Percentiles rank a stretch among this genome's conserved stretches.
Conservation (phyloP, 805 yeast species). For the Cyberlindnera mississippiensis region DNA sequence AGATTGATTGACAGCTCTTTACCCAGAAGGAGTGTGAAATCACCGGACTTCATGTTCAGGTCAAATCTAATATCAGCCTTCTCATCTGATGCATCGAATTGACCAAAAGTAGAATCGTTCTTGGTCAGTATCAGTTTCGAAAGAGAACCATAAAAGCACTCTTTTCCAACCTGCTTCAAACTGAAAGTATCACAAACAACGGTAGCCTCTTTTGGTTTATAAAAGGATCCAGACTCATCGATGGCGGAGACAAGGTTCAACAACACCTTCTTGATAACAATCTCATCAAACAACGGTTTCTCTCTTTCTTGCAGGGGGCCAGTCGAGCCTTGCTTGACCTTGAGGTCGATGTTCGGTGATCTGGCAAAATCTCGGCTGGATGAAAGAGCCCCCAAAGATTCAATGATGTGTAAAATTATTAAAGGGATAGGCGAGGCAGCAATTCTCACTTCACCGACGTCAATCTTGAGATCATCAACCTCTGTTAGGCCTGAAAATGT, state of each 20-base stretch:
- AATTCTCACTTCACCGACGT: constrained; percentile 36
- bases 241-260: constrained; percentile 48
- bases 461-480: constrained; percentile 30
- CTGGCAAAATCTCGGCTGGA: constrained; percentile 9
- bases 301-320: not conserved
- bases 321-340: not conserved
- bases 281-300: constrained; percentile 32
- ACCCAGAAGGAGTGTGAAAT: constrained; percentile 41
- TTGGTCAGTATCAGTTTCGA: constrained; percentile 28
- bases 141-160: constrained; percentile 46
- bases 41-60: constrained; percentile 31
- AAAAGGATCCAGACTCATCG: constrained; percentile 37
- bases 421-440: constrained; percentile 37
- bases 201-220: constrained; percentile 31
- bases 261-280: constrained; percentile 35
- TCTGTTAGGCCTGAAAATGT: constrained; percentile 46
- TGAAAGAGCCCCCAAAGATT: constrained; percentile 21
- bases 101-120: constrained; percentile 20
- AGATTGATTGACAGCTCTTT: constrained; percentile 33
- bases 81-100: constrained; percentile 28
- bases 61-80: constrained; percentile 56
- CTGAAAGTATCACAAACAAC: constrained; percentile 30
- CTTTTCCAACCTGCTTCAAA: constrained; percentile 40
- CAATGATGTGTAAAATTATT: constrained; percentile 24
- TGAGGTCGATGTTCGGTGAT: constrained; percentile 11